phyloP scores from a whole-genome alignment of 495 filamentous ascomycete genomes.

The Penicillium bialowiezense region DNA sequence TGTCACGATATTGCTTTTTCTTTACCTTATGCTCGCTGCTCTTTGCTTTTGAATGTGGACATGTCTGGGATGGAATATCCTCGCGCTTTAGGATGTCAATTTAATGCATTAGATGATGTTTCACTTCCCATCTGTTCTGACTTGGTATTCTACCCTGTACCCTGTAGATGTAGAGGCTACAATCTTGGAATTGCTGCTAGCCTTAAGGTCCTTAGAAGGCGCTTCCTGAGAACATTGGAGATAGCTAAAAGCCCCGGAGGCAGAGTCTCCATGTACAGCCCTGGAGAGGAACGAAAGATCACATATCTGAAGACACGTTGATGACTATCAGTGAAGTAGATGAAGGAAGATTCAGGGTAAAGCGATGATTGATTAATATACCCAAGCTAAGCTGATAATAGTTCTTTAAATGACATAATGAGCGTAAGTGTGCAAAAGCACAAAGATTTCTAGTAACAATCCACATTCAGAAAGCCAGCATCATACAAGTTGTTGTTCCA shows the following conservation, averaged over 20 bases:
- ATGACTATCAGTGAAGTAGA: neutral
- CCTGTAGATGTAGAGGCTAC: too few species aligned
- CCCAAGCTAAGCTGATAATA: neutral
- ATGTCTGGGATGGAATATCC: conserved; percentile 7
- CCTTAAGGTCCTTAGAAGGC: too few species aligned
- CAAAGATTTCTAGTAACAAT: conserved; percentile 9
- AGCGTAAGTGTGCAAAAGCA: conserved; percentile 15
- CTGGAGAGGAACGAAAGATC: too few species aligned
- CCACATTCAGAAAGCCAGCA: conserved; percentile 6
- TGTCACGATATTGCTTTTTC: conserved; percentile 1
- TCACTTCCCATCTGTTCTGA: too few species aligned
- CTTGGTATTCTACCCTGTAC: too few species aligned
- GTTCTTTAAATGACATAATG: conserved; percentile 6
- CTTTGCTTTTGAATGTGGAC: neutral
- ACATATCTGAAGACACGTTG: too few species aligned
- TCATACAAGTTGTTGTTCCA: conserved; percentile 1
- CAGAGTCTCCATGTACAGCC: too few species aligned
- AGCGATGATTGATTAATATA: conserved; percentile 1
- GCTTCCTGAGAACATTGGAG: too few species aligned
- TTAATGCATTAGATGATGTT: conserved; percentile 1
- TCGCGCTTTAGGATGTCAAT: neutral
- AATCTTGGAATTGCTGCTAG: too few species aligned
- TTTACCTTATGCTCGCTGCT: neutral
- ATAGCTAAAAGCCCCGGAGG: too few species aligned
- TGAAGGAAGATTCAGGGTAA: neutral